phyloP scores from a whole-genome alignment of 2,329 filamentous ascomycete genomes.

The Myriosclerotinia duriaeana region DNA sequence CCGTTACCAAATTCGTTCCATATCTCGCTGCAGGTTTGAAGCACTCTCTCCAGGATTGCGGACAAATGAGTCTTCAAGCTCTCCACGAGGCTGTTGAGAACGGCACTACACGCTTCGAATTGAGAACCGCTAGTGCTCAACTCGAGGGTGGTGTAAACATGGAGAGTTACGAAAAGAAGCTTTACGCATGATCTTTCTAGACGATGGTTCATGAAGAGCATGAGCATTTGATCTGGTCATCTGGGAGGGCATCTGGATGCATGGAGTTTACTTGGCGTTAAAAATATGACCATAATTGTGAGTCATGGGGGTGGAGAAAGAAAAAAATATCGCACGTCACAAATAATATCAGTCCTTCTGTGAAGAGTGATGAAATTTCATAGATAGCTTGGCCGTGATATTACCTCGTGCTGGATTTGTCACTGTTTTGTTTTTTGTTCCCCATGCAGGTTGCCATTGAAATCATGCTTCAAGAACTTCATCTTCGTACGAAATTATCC shows the following conservation, averaged over 20 bases:
- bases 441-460: too few species aligned
- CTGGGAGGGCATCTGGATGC: not conserved
- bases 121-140: slow-evolving; percentile 91
- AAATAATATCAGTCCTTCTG: too few species aligned
- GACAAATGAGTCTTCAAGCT: slow-evolving; percentile 74
- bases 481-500: too few species aligned
- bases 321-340: slow-evolving; percentile 7
- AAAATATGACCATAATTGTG: not conserved
- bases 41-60: slow-evolving; percentile 96
- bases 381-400: not conserved
- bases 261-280: slow-evolving; percentile 17
- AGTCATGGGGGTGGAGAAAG: slow-evolving; percentile 19
- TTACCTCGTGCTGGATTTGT: not conserved
- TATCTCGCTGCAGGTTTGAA: slow-evolving; percentile 95
- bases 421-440: not conserved
- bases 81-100: slow-evolving; percentile 73
- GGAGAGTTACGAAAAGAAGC: slow-evolving; percentile 99
- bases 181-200: slow-evolving; percentile 68
- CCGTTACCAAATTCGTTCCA: slow-evolving; percentile 90
- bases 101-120: slow-evolving; percentile 84
- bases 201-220: slow-evolving; percentile 1
- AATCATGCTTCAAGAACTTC: too few species aligned
- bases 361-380: not conserved
- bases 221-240: slow-evolving; percentile 2
- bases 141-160: slow-evolving; percentile 97